Evolutionary conservation across 805 yeast species (phyloP).

Genomic region (Phaffomyces opuntiae): DNA sequence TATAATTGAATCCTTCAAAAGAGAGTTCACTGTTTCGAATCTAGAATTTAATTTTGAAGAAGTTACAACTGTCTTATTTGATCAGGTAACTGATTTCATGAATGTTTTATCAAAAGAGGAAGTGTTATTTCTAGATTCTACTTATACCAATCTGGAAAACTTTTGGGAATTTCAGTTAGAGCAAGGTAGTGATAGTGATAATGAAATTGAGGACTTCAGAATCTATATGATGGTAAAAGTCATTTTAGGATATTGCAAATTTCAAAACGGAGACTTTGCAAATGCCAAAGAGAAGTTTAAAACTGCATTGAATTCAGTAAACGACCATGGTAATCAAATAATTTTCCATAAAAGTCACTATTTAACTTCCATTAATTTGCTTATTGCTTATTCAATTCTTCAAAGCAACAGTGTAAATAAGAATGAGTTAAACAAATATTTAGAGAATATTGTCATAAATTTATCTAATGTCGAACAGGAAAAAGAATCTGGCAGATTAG

Average conservation of each 20-base stretch:
- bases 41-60: not conserved
- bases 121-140: not conserved
- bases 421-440: not conserved
- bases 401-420: not conserved
- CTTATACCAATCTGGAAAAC: not conserved
- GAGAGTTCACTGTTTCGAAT: not conserved
- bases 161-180: not conserved
- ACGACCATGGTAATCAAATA: not conserved
- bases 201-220: not conserved
- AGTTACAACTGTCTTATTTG: not conserved
- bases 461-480: not conserved
- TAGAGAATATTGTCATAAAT: not conserved
- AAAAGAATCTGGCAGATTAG: conserved; percentile 9
- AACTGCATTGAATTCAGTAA: not conserved
- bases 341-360: not conserved
- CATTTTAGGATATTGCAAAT: not conserved
- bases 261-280: not conserved
- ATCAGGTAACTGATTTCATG: not conserved
- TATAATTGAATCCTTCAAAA: not conserved
- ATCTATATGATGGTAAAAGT: not conserved
- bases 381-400: not conserved
- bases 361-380: not conserved
- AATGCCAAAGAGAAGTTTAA: not conserved
- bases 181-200: not conserved
- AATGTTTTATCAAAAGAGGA: not conserved